Evolutionary conservation across 441 rosid species (phyloP).

Genomic region (Arabidopsis lyrata): DNA sequence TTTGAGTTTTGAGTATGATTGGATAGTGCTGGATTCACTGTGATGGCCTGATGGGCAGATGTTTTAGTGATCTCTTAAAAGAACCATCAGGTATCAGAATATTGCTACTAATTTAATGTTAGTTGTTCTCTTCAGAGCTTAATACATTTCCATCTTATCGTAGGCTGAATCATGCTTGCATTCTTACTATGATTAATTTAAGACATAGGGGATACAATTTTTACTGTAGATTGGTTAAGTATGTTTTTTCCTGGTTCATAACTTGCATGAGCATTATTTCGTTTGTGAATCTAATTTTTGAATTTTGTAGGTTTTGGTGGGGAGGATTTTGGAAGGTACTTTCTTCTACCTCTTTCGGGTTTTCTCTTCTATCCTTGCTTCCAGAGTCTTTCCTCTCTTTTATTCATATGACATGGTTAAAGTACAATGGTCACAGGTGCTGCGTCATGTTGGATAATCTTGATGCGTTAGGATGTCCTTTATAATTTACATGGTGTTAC

Average conservation of each 20-base stretch:
- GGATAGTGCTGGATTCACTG: constrained; percentile 15
- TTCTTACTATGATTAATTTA: background rate
- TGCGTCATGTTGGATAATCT: constrained; percentile 8
- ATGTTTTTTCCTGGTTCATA: background rate
- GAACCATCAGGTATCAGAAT: constrained; percentile 12
- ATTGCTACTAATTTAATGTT: background rate
- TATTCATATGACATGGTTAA: constrained; percentile 11
- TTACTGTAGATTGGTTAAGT: constrained; percentile 18
- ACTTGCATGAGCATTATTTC: background rate
- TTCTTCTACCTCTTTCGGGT: constrained; percentile 7
- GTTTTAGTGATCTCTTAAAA: constrained; percentile 22
- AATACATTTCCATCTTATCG: background rate
- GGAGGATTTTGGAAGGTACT: constrained; percentile 99
- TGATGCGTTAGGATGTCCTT: constrained; percentile 17
- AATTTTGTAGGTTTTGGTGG: constrained; percentile 86
- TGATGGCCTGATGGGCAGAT: constrained; percentile 2
- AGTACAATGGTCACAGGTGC: constrained; percentile 22
- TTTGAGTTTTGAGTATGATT: constrained; percentile 16
- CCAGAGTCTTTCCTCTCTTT: constrained; percentile 12
- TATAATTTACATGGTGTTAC: constrained; percentile 11
- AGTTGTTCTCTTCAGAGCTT: background rate
- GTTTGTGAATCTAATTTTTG: background rate
- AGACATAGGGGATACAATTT: background rate
- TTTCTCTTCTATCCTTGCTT: constrained; percentile 1
- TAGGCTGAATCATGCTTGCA: constrained; percentile 1